These are phyloP conservation scores for Neocatenulostroma microsporum DNA, from an alignment of 2,329 filamentous ascomycete species.

Conservation along the genomic window DNA sequence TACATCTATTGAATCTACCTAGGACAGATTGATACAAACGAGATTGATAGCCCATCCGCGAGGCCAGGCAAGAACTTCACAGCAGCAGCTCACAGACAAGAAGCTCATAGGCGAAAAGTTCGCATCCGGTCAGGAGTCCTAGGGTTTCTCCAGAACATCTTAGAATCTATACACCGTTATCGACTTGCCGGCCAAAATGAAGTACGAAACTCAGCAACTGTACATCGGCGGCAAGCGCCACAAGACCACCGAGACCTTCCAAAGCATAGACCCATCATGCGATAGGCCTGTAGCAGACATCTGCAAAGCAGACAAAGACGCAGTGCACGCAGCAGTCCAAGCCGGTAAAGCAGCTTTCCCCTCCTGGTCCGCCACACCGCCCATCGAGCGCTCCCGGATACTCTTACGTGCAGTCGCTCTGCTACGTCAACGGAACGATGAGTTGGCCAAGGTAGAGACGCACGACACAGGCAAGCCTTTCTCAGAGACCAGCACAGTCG, in stretches of 20 bases:
- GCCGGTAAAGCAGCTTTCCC: slow-evolving; percentile 66
- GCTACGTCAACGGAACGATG: slow-evolving; percentile 68
- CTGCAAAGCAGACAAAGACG: slow-evolving; percentile 45
- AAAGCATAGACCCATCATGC: slow-evolving; percentile 67
- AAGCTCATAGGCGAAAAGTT: too few species aligned
- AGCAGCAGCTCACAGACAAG: too few species aligned
- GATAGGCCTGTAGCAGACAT: slow-evolving; percentile 62
- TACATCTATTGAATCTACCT: too few species aligned
- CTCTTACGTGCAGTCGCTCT: slow-evolving; percentile 68
- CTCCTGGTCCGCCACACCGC: slow-evolving; percentile 66
- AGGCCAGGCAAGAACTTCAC: too few species aligned
- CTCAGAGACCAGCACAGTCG: slow-evolving; percentile 75
- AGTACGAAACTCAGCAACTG: slow-evolving; percentile 40
- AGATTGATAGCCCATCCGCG: too few species aligned
- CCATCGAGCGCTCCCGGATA: slow-evolving; percentile 67
- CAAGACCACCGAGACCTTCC: slow-evolving; percentile 54
- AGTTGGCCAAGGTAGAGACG: slow-evolving; percentile 71
- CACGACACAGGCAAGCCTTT: slow-evolving; percentile 80
- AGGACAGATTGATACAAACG: too few species aligned
- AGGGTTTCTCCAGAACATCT: too few species aligned
- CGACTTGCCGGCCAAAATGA: slow-evolving; percentile 14
- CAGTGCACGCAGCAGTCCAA: slow-evolving; percentile 64
- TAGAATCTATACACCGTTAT: background rate
- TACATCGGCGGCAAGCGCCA: slow-evolving; percentile 69
- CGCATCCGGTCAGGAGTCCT: too few species aligned